Evolutionary conservation across 2,329 filamentous ascomycete genomes (phyloP).

Genomic region (Penicillium capsulatum): DNA sequence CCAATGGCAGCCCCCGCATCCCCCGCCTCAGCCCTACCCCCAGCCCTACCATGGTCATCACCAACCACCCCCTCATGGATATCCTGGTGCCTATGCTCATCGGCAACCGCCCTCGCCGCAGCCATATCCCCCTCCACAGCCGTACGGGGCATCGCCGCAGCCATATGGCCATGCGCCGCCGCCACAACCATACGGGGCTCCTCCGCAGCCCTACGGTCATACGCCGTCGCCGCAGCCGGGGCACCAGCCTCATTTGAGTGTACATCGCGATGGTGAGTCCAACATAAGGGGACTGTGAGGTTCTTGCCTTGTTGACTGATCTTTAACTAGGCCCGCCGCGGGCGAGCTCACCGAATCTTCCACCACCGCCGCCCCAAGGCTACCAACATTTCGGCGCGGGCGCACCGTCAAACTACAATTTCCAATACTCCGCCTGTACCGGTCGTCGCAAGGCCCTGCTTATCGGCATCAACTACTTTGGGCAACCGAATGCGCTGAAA

Average conservation of each 20-base stretch:
- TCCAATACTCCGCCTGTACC: constrained; percentile 87
- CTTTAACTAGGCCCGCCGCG: constrained; percentile 48
- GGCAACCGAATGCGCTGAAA: constrained; percentile 78
- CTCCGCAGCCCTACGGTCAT: constrained; percentile 7
- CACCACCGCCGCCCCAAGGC: constrained; percentile 62
- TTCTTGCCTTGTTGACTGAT: constrained; percentile 4
- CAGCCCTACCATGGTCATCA: constrained; percentile 14
- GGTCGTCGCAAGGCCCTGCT: constrained; percentile 82
- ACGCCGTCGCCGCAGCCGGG: constrained; percentile 12
- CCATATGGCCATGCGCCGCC: constrained; percentile 5
- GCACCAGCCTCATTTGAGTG: constrained; percentile 12
- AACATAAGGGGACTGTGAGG: background rate
- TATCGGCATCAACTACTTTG: constrained; percentile 95
- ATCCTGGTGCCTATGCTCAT: background rate
- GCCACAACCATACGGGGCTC: constrained; percentile 5
- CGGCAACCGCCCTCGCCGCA: background rate
- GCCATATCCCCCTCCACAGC: constrained; percentile 1
- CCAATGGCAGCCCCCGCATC: constrained; percentile 13
- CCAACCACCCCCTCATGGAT: constrained; percentile 6
- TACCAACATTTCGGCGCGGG: constrained; percentile 73
- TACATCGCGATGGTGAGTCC: constrained; percentile 14
- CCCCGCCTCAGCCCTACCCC: constrained; percentile 19
- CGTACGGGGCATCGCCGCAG: constrained; percentile 11
- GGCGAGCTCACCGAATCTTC: constrained; percentile 51
- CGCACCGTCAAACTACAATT: constrained; percentile 76